phyloP scores from a whole-genome alignment of 768 basidiomycete species.

The Boletellus ananas region DNA sequence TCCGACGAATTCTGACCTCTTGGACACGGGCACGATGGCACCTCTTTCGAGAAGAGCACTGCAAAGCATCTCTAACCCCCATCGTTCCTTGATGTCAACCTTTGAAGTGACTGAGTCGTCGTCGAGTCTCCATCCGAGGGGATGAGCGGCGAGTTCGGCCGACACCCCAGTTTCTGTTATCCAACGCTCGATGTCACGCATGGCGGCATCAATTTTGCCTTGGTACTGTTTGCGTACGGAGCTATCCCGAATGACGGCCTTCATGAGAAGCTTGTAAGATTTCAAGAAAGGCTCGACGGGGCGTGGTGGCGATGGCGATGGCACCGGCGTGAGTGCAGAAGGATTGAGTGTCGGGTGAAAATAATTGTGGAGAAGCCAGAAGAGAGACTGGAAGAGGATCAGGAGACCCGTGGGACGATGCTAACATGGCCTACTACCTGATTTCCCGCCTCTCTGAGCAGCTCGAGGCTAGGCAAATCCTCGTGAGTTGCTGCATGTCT shows the following conservation, averaged over 20 bases:
- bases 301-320: conserved; percentile 37
- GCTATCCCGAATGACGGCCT: conserved; percentile 59
- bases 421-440: conserved; percentile 45
- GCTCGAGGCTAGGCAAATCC: conserved; percentile 79
- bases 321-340: conserved; percentile 33
- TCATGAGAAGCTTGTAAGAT: conserved; percentile 67
- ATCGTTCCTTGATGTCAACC: conserved; percentile 53
- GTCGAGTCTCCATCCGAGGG: conserved; percentile 42
- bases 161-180: conserved; percentile 68
- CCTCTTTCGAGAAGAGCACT: conserved; percentile 67
- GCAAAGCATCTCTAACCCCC: conserved; percentile 67
- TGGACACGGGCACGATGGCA: conserved; percentile 75
- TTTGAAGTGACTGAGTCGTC: conserved; percentile 32
- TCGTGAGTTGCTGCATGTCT: conserved; percentile 97
- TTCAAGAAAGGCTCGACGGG: conserved; percentile 66
- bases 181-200: conserved; percentile 74
- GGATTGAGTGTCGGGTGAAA: conserved; percentile 75
- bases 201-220: conserved; percentile 43
- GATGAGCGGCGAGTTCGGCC: conserved; percentile 46
- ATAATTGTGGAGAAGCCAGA: conserved; percentile 82
- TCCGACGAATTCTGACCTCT: conserved; percentile 53
- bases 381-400: conserved; percentile 54
- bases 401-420: not conserved
- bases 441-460: conserved; percentile 71
- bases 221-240: conserved; percentile 53